phyloP scores from a whole-genome alignment of 768 basidiomycete genomes.

The Mycena belliarum region DNA sequence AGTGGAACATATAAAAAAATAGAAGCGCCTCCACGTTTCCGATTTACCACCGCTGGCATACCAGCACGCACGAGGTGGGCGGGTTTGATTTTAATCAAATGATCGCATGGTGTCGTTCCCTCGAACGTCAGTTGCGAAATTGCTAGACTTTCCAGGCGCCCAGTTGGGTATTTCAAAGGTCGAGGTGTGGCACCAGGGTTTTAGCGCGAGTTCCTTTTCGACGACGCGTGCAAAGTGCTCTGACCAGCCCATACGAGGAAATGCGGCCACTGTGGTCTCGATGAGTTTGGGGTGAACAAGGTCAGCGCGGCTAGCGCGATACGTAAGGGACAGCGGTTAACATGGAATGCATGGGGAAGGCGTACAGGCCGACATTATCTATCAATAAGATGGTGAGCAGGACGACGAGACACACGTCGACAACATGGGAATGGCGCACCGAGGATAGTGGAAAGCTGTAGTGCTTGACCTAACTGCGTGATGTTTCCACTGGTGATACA shows the following conservation, averaged over 20 bases:
- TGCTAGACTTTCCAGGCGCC: conserved; percentile 43
- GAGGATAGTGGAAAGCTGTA: conserved; percentile 51
- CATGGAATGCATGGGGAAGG: neutral
- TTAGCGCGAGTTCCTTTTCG: conserved; percentile 44
- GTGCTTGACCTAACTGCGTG: conserved; percentile 44
- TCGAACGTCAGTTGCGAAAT: conserved; percentile 49
- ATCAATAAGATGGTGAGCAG: conserved; percentile 9
- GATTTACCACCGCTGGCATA: conserved; percentile 3
- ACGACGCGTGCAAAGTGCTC: conserved; percentile 43
- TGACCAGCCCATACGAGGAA: conserved; percentile 48
- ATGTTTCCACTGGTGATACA: conserved; percentile 44
- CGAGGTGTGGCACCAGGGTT: conserved; percentile 53
- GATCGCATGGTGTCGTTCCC: conserved; percentile 43
- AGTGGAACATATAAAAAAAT: too few relatives aligned
- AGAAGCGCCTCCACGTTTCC: neutral
- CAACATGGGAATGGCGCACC: conserved; percentile 30
- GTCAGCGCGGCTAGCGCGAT: conserved; percentile 39
- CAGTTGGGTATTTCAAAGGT: conserved; percentile 49
- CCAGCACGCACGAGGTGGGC: neutral
- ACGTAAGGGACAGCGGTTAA: conserved; percentile 8
- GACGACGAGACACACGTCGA: neutral
- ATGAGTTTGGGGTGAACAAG: conserved; percentile 43
- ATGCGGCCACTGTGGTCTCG: conserved; percentile 39
- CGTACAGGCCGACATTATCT: conserved; percentile 50
- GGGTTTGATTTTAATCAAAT: conserved; percentile 33